phyloP scores from a whole-genome alignment of 2,329 filamentous ascomycete genomes.

The Phialemonium atrogriseum region DNA sequence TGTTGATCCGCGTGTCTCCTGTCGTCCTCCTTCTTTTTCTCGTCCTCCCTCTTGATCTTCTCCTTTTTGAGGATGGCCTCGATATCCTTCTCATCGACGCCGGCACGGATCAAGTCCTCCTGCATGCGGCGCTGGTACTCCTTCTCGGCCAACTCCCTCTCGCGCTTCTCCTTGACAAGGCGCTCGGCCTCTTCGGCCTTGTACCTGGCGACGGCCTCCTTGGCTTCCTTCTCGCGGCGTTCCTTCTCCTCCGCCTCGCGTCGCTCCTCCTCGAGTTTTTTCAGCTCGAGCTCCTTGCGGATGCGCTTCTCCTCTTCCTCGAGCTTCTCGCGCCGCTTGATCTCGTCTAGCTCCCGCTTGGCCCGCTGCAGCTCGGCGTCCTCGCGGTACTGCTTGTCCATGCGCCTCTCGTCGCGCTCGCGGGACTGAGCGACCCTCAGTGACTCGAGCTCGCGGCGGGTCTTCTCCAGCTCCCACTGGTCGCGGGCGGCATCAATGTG shows the following conservation, averaged over 20 bases:
- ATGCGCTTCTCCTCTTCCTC: constrained; percentile 10
- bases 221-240: constrained; percentile 11
- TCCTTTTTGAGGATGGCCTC: constrained; percentile 50
- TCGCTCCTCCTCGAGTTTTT: constrained; percentile 14
- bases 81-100: constrained; percentile 51
- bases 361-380: constrained; percentile 40
- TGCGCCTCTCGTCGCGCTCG: constrained; percentile 23
- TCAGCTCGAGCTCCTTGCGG: constrained; percentile 11
- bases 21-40: constrained; percentile 33
- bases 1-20: constrained; percentile 15
- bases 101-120: constrained; percentile 49
- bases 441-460: constrained; percentile 34
- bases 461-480: constrained; percentile 15
- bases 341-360: constrained; percentile 38
- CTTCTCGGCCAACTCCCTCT: constrained; percentile 14
- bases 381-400: constrained; percentile 20
- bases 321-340: constrained; percentile 27
- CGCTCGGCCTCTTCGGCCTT: constrained; percentile 15
- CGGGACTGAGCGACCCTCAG: constrained; percentile 30
- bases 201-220: constrained; percentile 10
- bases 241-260: constrained; percentile 9
- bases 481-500: constrained; percentile 10
- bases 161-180: constrained; percentile 13
- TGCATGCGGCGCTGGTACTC: constrained; percentile 45
- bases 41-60: constrained; percentile 28